Percentiles rank a stretch among this genome's conserved stretches.
Evolutionary conservation across 2,329 filamentous ascomycete genomes (phyloP).

Genomic region (Didymella sp.): DNA sequence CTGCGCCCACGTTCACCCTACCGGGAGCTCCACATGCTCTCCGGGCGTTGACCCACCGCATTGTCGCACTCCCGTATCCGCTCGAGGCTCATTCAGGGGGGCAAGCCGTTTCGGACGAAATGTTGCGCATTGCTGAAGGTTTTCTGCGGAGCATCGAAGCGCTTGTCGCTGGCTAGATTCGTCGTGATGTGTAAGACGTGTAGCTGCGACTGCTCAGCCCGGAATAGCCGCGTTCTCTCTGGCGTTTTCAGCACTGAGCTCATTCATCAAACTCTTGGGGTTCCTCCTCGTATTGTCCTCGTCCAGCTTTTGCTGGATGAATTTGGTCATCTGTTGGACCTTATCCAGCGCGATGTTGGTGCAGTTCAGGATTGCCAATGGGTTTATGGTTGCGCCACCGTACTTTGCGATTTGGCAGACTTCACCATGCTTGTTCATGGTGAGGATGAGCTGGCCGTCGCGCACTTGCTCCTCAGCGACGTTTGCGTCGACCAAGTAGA

Average conservation of each 20-base stretch:
- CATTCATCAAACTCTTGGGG: slow-evolving; percentile 77
- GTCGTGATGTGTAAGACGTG: slow-evolving; percentile 24
- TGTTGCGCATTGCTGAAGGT: slow-evolving; percentile 11
- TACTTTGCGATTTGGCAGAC: slow-evolving; percentile 91
- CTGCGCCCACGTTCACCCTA: slow-evolving; percentile 11
- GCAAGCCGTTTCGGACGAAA: slow-evolving; percentile 28
- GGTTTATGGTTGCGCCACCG: slow-evolving; percentile 82
- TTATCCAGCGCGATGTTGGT: slow-evolving; percentile 76
- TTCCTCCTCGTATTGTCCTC: slow-evolving; percentile 81
- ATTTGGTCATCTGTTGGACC: slow-evolving; percentile 77
- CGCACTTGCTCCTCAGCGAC: slow-evolving; percentile 78
- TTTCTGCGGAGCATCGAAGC: slow-evolving; percentile 9
- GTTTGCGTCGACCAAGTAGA: slow-evolving; percentile 74
- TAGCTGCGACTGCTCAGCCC: slow-evolving; percentile 7
- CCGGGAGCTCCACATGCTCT: slow-evolving; percentile 11
- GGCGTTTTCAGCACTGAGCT: slow-evolving; percentile 85
- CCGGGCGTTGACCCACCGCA: slow-evolving; percentile 10
- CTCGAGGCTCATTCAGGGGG: slow-evolving; percentile 1
- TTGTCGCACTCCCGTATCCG: slow-evolving; percentile 2
- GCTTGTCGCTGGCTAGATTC: slow-evolving; percentile 20
- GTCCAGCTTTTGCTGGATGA: slow-evolving; percentile 75
- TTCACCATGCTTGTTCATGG: slow-evolving; percentile 87
- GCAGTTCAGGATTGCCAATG: slow-evolving; percentile 77
- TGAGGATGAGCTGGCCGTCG: slow-evolving; percentile 77
- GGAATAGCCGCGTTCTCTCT: slow-evolving; percentile 59